Conservation (phyloP, 2,329 filamentous ascomycete species). For the Aureobasidium mangrovei region DNA sequence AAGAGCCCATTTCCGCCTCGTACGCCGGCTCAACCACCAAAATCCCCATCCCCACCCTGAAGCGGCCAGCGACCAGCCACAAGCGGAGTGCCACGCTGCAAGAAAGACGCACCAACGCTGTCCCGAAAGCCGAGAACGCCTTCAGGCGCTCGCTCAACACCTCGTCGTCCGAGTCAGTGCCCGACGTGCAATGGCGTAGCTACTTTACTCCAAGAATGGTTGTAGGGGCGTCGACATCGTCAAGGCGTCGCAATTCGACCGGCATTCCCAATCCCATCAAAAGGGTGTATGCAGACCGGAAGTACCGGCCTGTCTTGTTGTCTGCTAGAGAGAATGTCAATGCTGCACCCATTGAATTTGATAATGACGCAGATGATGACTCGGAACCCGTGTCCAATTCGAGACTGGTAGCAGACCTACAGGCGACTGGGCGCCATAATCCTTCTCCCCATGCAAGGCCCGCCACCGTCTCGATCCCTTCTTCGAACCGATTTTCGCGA, state of each 20-base stretch:
- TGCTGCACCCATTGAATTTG: slow-evolving; percentile 21
- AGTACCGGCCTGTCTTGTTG: slow-evolving; percentile 27
- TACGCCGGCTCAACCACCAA: slow-evolving; percentile 42
- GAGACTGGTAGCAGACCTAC: not conserved
- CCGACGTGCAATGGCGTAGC: slow-evolving; percentile 24
- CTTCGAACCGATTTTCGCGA: not conserved
- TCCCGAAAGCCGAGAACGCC: slow-evolving; percentile 12
- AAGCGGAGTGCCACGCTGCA: slow-evolving; percentile 65
- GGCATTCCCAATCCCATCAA: slow-evolving; percentile 31
- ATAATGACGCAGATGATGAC: slow-evolving; percentile 17
- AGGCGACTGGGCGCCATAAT: not conserved
- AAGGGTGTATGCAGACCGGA: slow-evolving; percentile 28
- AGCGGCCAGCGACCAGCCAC: slow-evolving; percentile 69
- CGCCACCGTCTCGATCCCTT: not conserved
- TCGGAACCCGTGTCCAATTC: not conserved
- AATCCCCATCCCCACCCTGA: slow-evolving; percentile 56
- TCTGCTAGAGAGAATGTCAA: slow-evolving; percentile 22
- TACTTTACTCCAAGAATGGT: slow-evolving; percentile 28
- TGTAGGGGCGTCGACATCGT: slow-evolving; percentile 16
- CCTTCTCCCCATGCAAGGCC: not conserved
- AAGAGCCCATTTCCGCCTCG: slow-evolving; percentile 39
- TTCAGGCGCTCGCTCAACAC: slow-evolving; percentile 4
- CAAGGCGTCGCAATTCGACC: slow-evolving; percentile 23
- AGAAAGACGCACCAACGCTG: slow-evolving; percentile 15
- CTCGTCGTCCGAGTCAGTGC: not conserved